Evolutionary conservation across 148 eudicot genomes (phyloP).

Genomic region (Dysphania ambrosioides): DNA sequence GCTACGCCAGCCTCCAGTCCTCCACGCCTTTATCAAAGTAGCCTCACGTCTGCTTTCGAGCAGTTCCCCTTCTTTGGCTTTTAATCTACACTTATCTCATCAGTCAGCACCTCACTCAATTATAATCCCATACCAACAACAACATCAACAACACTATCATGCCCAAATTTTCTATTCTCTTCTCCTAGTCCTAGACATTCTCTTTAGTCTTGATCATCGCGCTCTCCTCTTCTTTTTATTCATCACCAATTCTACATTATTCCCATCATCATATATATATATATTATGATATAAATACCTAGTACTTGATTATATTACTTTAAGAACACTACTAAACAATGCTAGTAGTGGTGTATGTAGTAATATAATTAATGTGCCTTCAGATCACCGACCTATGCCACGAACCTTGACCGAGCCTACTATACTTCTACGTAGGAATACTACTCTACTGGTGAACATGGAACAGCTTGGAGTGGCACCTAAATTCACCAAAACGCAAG

Average conservation of each 20-base stretch:
- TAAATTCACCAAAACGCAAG: conserved; percentile 1
- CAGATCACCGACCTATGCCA: conserved; percentile 19
- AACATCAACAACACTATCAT: background rate
- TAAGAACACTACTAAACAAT: background rate
- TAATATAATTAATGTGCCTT: background rate
- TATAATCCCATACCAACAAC: background rate
- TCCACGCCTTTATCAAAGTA: conserved; percentile 36
- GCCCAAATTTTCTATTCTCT: background rate
- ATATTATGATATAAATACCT: background rate
- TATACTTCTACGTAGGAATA: background rate
- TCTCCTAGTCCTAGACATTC: conserved; percentile 13
- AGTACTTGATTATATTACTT: background rate
- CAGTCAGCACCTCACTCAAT: no score
- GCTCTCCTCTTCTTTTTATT: conserved; percentile 2
- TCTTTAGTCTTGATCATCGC: conserved; percentile 21
- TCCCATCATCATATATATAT: background rate
- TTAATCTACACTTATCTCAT: background rate
- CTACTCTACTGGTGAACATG: no score
- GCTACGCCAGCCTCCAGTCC: conserved; percentile 27
- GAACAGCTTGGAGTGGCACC: conserved; percentile 23
- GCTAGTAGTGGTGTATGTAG: background rate
- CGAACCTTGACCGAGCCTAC: background rate
- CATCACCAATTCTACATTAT: background rate
- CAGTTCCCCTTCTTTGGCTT: conserved; percentile 11
- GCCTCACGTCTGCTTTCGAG: conserved; percentile 38